phyloP scores from a whole-genome alignment of 257 asterid species.

The Thymus quinquecostatus region DNA sequence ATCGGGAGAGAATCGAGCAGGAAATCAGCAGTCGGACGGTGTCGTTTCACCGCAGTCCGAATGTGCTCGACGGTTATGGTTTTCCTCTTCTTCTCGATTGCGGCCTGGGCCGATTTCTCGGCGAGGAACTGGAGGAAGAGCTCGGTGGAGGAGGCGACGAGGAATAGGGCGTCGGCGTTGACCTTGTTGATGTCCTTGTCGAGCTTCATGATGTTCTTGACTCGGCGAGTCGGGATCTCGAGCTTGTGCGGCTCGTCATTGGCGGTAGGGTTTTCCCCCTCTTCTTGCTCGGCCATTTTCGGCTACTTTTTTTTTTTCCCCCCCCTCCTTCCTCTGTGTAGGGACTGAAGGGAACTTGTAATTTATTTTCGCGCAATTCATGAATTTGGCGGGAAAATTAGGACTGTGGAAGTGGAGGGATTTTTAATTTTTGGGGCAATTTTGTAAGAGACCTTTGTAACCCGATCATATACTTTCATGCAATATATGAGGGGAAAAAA shows the following conservation, averaged over 20 bases:
- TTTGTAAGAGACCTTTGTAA: too few relatives aligned
- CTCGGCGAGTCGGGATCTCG: conserved; percentile 67
- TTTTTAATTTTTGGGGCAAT: too few relatives aligned
- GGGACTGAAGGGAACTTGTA: neutral
- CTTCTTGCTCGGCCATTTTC: conserved; percentile 47
- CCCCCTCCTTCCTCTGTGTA: conserved; percentile 27
- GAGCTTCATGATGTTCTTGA: conserved; percentile 76
- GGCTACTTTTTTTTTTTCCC: conserved; percentile 22
- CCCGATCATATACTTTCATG: too few relatives aligned
- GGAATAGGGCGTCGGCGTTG: conserved; percentile 76
- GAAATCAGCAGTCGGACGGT: conserved; percentile 81
- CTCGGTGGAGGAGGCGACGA: conserved; percentile 74
- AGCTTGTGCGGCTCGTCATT: conserved; percentile 43
- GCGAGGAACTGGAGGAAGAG: conserved; percentile 79
- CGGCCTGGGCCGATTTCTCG: conserved; percentile 71
- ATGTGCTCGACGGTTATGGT: conserved; percentile 62
- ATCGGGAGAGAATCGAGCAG: conserved; percentile 77
- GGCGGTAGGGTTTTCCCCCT: conserved; percentile 38
- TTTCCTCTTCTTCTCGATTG: conserved; percentile 73
- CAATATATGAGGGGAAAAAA: too few relatives aligned
- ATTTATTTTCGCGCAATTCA: too few relatives aligned
- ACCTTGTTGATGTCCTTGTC: conserved; percentile 78
- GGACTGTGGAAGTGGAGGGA: too few relatives aligned
- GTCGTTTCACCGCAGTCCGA: conserved; percentile 69
- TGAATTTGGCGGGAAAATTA: too few relatives aligned